Evolutionary conservation across 352 stramenopile species (phyloP).

Genomic region (Pythium insidiosum): DNA sequence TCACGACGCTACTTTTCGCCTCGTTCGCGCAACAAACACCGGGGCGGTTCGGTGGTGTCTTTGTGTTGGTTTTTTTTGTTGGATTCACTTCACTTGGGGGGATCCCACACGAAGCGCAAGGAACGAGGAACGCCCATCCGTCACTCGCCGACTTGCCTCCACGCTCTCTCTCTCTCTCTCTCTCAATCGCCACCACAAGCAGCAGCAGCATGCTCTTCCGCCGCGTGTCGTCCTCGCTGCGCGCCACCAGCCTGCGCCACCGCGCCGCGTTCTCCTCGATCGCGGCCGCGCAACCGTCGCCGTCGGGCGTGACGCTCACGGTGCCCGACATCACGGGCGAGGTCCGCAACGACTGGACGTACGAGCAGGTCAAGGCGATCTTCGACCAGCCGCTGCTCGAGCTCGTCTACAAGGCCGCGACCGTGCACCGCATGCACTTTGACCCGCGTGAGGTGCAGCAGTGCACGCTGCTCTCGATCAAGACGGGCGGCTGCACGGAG

Average conservation of each 20-base stretch:
- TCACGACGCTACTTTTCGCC: conserved; percentile 6
- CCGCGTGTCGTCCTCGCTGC: conserved; percentile 25
- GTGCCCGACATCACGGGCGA: conserved; percentile 59
- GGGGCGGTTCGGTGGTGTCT: conserved; percentile 3
- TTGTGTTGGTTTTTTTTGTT: background rate
- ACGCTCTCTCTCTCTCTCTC: background rate
- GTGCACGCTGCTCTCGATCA: conserved; percentile 97
- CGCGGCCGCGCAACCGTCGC: conserved; percentile 23
- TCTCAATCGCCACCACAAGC: background rate
- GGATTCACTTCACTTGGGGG: too few species aligned
- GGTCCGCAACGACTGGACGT: conserved; percentile 89
- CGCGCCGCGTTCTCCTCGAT: conserved; percentile 8
- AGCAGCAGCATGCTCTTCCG: conserved; percentile 28
- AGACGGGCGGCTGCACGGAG: conserved; percentile 93
- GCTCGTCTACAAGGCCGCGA: conserved; percentile 95
- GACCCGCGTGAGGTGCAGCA: conserved; percentile 96
- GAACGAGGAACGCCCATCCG: conserved; percentile 2
- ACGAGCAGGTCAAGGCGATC: conserved; percentile 92
- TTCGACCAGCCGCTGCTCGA: conserved; percentile 95
- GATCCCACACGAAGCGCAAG: too few species aligned
- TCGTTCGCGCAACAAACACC: conserved; percentile 17
- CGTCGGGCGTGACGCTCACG: conserved; percentile 36
- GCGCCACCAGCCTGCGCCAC: too few species aligned
- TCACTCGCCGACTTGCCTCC: conserved; percentile 10
- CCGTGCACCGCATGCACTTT: conserved; percentile 97